Evolutionary conservation across 192 early-diverging fungal species (phyloP).

Genomic region (Chytriomyces confervae): DNA sequence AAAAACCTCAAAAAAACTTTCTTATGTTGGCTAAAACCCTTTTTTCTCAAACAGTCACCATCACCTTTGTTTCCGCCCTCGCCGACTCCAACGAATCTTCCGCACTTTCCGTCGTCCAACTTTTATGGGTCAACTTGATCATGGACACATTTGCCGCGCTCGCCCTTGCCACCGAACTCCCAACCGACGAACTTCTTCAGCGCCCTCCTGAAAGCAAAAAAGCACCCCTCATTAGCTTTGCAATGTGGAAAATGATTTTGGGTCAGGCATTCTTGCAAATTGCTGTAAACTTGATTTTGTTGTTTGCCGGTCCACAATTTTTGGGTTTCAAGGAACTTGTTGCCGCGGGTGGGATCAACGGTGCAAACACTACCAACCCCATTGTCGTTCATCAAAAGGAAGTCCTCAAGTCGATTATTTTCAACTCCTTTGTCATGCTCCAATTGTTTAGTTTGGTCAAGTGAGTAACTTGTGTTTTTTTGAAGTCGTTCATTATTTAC

Average conservation of each 20-base stretch:
- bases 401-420: constrained; percentile 74
- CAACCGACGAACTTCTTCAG: constrained; percentile 80
- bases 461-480: constrained; percentile 39
- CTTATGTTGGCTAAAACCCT: constrained; percentile 63
- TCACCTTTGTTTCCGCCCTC: constrained; percentile 47
- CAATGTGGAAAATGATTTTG: constrained; percentile 92
- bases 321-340: constrained; percentile 27
- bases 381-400: constrained; percentile 14
- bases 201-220: constrained; percentile 75
- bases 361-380: too few relatives aligned
- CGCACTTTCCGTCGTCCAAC: constrained; percentile 85
- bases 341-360: constrained; percentile 1
- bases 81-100: constrained; percentile 69
- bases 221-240: constrained; percentile 79
- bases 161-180: constrained; percentile 87
- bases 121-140: constrained; percentile 95
- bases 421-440: constrained; percentile 89
- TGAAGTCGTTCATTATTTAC: constrained; percentile 15
- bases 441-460: constrained; percentile 93
- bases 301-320: constrained; percentile 9
- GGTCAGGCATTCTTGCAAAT: constrained; percentile 92
- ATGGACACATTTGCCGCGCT: constrained; percentile 95
- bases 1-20: too few relatives aligned
- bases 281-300: constrained; percentile 63
- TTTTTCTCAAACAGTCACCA: constrained; percentile 76